A percentile compares a stretch with the other conserved stretches of the same genome.
phyloP scores from a whole-genome alignment of 2,329 filamentous ascomycete species.

The Akanthomyces lecanii region DNA sequence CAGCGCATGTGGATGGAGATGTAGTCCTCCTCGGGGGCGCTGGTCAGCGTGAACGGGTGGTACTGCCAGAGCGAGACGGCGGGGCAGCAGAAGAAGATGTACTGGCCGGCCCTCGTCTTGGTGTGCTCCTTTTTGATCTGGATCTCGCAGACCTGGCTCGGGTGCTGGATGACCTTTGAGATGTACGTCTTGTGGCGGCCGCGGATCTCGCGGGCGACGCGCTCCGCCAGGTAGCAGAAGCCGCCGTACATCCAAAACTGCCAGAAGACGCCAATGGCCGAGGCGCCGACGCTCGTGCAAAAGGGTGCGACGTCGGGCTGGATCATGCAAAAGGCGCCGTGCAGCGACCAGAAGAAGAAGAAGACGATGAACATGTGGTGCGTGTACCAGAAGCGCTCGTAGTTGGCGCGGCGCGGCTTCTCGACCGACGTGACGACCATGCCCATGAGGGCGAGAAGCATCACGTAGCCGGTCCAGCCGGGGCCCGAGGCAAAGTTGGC shows the following conservation, averaged over 20 bases:
- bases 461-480: constrained; percentile 82
- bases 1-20: constrained; percentile 82
- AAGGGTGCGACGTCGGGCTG: constrained; percentile 77
- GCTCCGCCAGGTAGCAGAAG: constrained; percentile 74
- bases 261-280: constrained; percentile 75
- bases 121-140: constrained; percentile 90
- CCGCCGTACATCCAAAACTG: constrained; percentile 86
- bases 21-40: constrained; percentile 84
- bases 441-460: constrained; percentile 72
- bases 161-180: constrained; percentile 85
- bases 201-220: constrained; percentile 71
- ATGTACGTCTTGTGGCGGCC: constrained; percentile 81
- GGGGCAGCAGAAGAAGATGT: constrained; percentile 85
- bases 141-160: constrained; percentile 83
- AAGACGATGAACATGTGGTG: constrained; percentile 86
- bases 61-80: constrained; percentile 86
- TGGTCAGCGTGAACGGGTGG: constrained; percentile 81
- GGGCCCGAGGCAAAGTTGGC: constrained; percentile 76
- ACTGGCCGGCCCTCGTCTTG: constrained; percentile 76
- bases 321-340: constrained; percentile 88
- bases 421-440: constrained; percentile 76
- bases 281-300: constrained; percentile 63
- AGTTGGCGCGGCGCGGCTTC: constrained; percentile 74
- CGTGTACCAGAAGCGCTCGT: constrained; percentile 87
- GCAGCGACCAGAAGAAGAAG: constrained; percentile 88